Evolutionary conservation across 306 rosid genomes (phyloP), one percentile per base, ranked within the genome.

Genomic region (Quercus cerris): DNA sequence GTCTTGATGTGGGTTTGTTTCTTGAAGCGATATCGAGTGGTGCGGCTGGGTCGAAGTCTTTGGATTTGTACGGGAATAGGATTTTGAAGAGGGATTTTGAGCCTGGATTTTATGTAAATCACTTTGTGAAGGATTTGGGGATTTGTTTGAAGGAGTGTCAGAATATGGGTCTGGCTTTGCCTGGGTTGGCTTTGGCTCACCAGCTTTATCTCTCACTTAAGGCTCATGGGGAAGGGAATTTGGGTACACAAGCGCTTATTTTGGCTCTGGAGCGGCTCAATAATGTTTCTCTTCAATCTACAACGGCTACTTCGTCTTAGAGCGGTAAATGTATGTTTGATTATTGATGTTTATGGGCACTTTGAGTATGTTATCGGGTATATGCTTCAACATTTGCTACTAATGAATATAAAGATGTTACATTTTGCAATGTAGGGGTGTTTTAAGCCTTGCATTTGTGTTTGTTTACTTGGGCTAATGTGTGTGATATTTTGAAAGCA

Each of bases 131-230:
- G 86, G 99, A 91, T 75, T 86, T 94, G 81, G 97, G 97, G 72
- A 91, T 94, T 75, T 94, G 97, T 56, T 84, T 92, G 88, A 92
- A 89, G 88, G 97, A 94, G 80, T 94, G 98, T 35, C 85, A 94
- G 84, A 92, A 75, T 22, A 81, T 94, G 93, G 91, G 95, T 1
- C 80, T 94, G 75, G 90, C 94, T 78, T 81, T 94, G 73, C 97
- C 97, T 30, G 97, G 98, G 2, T 73, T 92, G 87, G 98, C 97
- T 22, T 78, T 93, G 69, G 97, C 97, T 64, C 97, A 95, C 81
- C 98, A 93, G 82, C 97, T 95, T 52, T 91, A 87, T 77, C 66
- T 89, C 8, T 93, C 99, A 0, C 88, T 94, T 5, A 84, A 83
- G 91, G 97, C 97, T 86, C 89, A 91, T 31, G 98, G 97, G 3